phyloP scores from a whole-genome alignment of 1,284 basidiomycete species.

The Cutaneotrichosporon spelunceum region DNA sequence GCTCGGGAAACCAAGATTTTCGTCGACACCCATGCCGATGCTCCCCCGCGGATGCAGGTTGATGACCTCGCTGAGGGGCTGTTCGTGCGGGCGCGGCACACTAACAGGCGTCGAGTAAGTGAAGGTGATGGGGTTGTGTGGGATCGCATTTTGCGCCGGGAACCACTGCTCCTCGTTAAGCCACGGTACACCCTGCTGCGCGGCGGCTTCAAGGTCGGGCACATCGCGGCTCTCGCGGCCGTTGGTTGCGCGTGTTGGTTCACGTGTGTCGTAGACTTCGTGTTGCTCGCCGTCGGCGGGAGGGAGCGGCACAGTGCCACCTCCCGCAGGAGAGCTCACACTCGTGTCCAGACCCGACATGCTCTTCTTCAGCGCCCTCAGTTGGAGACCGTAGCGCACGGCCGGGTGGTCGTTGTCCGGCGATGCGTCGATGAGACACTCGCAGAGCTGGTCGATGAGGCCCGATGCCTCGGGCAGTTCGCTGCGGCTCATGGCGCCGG shows the following conservation, averaged over 20 bases:
- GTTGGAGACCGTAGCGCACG: slow-evolving; percentile 44
- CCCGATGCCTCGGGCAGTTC: slow-evolving; percentile 40
- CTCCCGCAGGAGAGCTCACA: slow-evolving; percentile 35
- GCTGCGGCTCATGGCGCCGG: slow-evolving; percentile 50
- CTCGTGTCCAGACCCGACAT: slow-evolving; percentile 35
- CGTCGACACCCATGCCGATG: slow-evolving; percentile 8
- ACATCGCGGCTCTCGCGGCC: slow-evolving; percentile 4
- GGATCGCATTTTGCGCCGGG: background rate
- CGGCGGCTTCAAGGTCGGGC: background rate
- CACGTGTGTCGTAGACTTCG: background rate
- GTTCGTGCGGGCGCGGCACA: slow-evolving; percentile 34
- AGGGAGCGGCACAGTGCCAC: slow-evolving; percentile 32
- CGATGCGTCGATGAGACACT: slow-evolving; percentile 38
- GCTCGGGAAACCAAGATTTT: slow-evolving; percentile 38
- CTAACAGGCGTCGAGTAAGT: slow-evolving; percentile 20
- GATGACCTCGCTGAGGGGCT: slow-evolving; percentile 32
- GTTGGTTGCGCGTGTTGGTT: background rate
- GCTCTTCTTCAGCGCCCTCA: slow-evolving; percentile 37
- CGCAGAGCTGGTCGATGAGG: slow-evolving; percentile 44
- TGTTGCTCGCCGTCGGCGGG: background rate
- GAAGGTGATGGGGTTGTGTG: slow-evolving; percentile 20
- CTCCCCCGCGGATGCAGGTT: slow-evolving; percentile 15
- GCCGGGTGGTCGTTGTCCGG: slow-evolving; percentile 46
- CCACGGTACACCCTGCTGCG: slow-evolving; percentile 5
- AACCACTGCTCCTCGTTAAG: slow-evolving; percentile 5